These are phyloP conservation scores for Calvatia gigantea DNA, from an alignment of 768 basidiomycete species.

Conservation along the genomic window DNA sequence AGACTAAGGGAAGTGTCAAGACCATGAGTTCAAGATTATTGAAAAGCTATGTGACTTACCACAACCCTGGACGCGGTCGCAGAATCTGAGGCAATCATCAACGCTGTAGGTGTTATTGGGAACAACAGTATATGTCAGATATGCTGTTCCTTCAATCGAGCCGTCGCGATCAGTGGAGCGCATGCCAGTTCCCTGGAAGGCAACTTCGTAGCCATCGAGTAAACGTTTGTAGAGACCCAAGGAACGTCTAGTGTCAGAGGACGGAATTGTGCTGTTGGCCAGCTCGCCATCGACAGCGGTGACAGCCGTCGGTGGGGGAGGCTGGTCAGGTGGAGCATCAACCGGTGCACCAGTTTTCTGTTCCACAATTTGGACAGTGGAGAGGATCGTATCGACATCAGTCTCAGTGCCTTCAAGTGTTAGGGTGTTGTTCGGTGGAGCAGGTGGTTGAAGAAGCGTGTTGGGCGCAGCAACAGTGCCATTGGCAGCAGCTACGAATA, in stretches of 20 bases:
- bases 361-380: slow-evolving; percentile 31
- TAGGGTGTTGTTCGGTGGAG: slow-evolving; percentile 15
- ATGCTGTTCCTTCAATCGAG: slow-evolving; percentile 45
- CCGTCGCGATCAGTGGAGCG: slow-evolving; percentile 34
- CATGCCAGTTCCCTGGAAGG: slow-evolving; percentile 38
- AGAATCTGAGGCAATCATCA: slow-evolving; percentile 38
- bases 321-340: slow-evolving; percentile 29
- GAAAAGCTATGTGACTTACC: slow-evolving; percentile 28
- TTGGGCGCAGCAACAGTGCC: slow-evolving; percentile 20
- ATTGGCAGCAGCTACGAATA: slow-evolving; percentile 16
- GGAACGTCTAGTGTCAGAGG: slow-evolving; percentile 15
- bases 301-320: slow-evolving; percentile 32
- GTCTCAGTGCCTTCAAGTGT: slow-evolving; percentile 25
- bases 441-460: slow-evolving; percentile 9
- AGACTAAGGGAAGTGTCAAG: slow-evolving; percentile 28
- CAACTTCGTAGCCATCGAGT: slow-evolving; percentile 28
- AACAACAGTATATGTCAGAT: slow-evolving; percentile 44
- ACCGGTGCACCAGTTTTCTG: slow-evolving; percentile 34
- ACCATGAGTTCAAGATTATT: not conserved
- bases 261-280: slow-evolving; percentile 18
- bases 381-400: slow-evolving; percentile 30
- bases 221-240: slow-evolving; percentile 18
- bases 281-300: slow-evolving; percentile 44
- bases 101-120: slow-evolving; percentile 43
- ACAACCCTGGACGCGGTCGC: slow-evolving; percentile 33